Evolutionary conservation across 1,284 basidiomycete genomes (phyloP), one percentile per base, ranked within the genome.

Genomic region (Cryptococcus sp.): DNA sequence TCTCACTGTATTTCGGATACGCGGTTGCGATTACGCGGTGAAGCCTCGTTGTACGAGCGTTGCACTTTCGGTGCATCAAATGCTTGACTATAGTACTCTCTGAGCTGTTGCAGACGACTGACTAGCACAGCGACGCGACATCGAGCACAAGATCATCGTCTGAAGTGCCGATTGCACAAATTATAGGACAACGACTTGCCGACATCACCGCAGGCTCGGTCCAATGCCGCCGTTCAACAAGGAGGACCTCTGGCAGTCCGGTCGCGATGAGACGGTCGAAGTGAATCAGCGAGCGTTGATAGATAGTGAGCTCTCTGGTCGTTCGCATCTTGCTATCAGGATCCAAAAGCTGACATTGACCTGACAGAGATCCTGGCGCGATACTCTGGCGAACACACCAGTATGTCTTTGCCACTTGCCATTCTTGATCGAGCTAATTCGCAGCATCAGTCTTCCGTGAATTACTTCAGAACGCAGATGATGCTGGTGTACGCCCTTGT

Each of bases 211-310:
- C 10, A 35, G 2, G 31, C 31, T 35, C 31, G 31, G 46, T 47
- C 44, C 16, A 52, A 61, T 61, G 59, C 54, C 54, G 57, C 65
- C 62, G 58, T 57, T 59, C 11, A 61, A 47, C 47, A 67, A 69
- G 44, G 70, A 66, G 31, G 69, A 70, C 35, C 67, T 78, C 1
- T 79, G 77, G 77, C 68, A 64, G 6, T 56, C 67, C 1, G 77
- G 77, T 17, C 58, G 64, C 51, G 77, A 79, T 59, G 77, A 79
- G 62, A 74, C 74, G 1, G 77, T 96, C 3, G 90, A 94, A 72
- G 94, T 98, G 54, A 97, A 99, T 75, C 95, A 98, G 78, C 85
- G 94, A 23, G 92, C 91, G 10, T 82, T 95, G 53, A 93, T 95
- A 59, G 91, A 94, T 81, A 93, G 91, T 79, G 58, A 70, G 69